Base-by-base conservation (phyloP, 2,329 filamentous ascomycete species). In the Epichloe bromicola region DNA sequence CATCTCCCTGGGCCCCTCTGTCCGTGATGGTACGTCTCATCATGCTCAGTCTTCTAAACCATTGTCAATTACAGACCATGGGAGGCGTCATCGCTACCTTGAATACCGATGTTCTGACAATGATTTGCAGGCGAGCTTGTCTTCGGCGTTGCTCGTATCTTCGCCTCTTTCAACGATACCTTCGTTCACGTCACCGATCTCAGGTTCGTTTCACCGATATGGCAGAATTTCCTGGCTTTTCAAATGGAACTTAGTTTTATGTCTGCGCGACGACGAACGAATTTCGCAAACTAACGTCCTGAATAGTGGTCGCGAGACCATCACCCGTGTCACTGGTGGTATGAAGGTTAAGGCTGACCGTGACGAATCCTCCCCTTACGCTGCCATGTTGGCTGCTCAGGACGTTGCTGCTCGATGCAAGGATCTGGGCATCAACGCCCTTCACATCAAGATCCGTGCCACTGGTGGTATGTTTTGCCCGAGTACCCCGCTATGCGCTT, bases 341-440 rank as follows among this genome's bases (percentile, higher is more conserved):
- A 98, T 98, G 93, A 98, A 98, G 83, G 93, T 98, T 83, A 98
- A 98, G 86, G 90, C 90, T 75, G 90, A 98, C 71, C 91, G 93
- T 82, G 93, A 98, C 79, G 93, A 98, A 82, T 97, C 91, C 68
- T 97, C 93, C 63, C 93, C 93, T 67, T 98, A 98, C 82, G 93
- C 93, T 68, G 93, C 93, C 77, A 98, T 98, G 93, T 90, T 98
- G 87, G 93, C 93, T 76, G 93, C 93, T 62, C 93, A 98, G 82
- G 90, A 95, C 73, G 89, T 95, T 70, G 93, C 93, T 67, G 78
- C 81, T 72, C 88, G 93, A 75, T 82, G 78, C 78, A 81, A 82
- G 77, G 78, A 82, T 72, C 72, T 82, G 54, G 78, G 78, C 67
- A 81, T 82, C 70, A 96, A 89, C 72, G 91, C 93, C 70, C 88